Percentiles rank a stretch among this genome's conserved stretches.
These are phyloP conservation scores for Cicer cuneatum DNA, from an alignment of 306 rosid genomes.

Conservation along the genomic window DNA sequence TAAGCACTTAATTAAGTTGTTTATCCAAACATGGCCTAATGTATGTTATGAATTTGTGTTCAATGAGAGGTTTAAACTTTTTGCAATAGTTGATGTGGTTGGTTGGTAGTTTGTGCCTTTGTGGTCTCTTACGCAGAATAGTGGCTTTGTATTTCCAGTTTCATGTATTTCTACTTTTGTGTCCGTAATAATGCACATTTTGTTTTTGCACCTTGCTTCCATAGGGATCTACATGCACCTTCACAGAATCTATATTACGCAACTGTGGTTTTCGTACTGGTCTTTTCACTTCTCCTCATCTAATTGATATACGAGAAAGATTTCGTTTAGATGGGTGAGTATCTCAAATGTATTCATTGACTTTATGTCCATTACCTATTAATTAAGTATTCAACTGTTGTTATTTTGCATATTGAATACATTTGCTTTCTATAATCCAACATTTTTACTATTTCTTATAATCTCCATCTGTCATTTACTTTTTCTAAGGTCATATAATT, in stretches of 20 bases:
- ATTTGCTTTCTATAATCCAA: constrained; percentile 6
- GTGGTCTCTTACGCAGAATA: constrained; percentile 25
- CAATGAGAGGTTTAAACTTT: constrained; percentile 9
- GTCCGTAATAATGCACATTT: constrained; percentile 28
- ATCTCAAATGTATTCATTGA: constrained; percentile 22
- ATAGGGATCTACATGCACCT: constrained; percentile 96
- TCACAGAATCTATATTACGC: constrained; percentile 86
- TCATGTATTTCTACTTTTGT: constrained; percentile 23
- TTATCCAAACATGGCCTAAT: background rate
- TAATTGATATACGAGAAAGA: constrained; percentile 91
- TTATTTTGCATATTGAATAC: constrained; percentile 24
- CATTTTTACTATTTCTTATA: constrained; percentile 2
- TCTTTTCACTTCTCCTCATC: constrained; percentile 97
- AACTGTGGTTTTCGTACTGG: constrained; percentile 90
- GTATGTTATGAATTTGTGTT: constrained; percentile 23
- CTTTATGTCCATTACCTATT: constrained; percentile 30
- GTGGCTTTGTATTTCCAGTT: constrained; percentile 13
- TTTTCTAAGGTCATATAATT: constrained; percentile 10
- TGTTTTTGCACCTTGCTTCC: constrained; percentile 39
- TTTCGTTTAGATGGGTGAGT: constrained; percentile 94
- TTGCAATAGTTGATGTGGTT: constrained; percentile 2
- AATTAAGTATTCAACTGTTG: constrained; percentile 27
- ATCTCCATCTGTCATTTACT: constrained; percentile 17
- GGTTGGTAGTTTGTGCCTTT: constrained; percentile 40
- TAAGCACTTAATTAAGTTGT: too few relatives aligned